Conservation (phyloP, 805 yeast genomes). For the Pichia gijzeniarum region DNA sequence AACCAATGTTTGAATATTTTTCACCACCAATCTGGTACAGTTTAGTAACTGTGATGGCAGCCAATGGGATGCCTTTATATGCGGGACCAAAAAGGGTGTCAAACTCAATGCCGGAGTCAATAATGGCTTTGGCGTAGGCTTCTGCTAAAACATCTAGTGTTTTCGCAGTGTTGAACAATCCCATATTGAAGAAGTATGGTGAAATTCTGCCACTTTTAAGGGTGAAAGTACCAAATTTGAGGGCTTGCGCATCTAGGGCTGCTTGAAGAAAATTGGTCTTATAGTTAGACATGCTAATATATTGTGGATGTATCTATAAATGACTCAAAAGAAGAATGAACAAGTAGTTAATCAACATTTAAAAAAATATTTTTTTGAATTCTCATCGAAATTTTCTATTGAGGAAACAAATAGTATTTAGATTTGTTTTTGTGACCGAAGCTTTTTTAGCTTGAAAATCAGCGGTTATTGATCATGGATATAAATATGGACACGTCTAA, state of each 20-base stretch:
- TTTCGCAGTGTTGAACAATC: constrained; percentile 79
- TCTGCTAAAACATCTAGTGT: constrained; percentile 75
- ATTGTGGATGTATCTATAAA: no score
- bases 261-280: constrained; percentile 57
- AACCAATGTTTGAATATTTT: constrained; percentile 65
- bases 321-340: no score
- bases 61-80: constrained; percentile 93
- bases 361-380: no score
- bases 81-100: constrained; percentile 97
- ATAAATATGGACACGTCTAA: not conserved
- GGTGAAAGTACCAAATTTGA: constrained; percentile 83
- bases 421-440: no score
- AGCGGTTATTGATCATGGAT: no score
- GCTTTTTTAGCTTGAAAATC: no score
- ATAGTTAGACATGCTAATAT: constrained; percentile 12
- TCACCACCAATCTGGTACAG: constrained; percentile 85
- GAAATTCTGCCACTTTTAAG: constrained; percentile 88
- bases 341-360: no score
- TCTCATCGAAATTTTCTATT: no score
- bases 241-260: constrained; percentile 76
- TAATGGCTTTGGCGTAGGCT: constrained; percentile 84
- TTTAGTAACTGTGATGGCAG: constrained; percentile 88
- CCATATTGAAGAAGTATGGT: constrained; percentile 95
- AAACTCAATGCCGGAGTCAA: constrained; percentile 73
- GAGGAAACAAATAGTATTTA: no score